A percentile compares a stretch with the other conserved stretches of the same genome.
Conservation (phyloP, 164 flowering plant genomes). For the Chimonanthus praecox region DNA sequence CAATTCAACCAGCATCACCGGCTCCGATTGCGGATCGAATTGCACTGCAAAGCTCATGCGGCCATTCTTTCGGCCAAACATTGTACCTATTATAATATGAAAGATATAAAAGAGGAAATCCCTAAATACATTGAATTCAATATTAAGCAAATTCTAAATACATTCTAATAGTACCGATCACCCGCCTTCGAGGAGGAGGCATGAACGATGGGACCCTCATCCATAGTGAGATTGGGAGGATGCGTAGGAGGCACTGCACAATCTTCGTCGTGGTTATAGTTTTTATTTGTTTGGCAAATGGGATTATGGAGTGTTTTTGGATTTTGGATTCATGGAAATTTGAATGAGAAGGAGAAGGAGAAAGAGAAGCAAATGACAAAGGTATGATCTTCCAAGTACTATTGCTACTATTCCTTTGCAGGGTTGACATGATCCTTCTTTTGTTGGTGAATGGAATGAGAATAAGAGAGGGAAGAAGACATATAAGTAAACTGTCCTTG, state of each 20-base stretch:
- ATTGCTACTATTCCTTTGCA: neutral
- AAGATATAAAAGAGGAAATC: too few species aligned
- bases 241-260: neutral
- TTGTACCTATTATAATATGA: conserved; percentile 20
- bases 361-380: neutral
- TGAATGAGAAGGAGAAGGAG: neutral
- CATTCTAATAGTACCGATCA: conserved; percentile 34
- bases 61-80: conserved; percentile 69
- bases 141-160: too few species aligned
- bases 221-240: conserved; percentile 19
- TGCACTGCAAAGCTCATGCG: conserved; percentile 74
- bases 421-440: neutral
- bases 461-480: neutral
- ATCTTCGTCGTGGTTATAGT: neutral
- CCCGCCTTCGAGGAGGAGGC: conserved; percentile 45
- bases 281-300: neutral
- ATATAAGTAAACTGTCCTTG: neutral
- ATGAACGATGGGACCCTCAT: conserved; percentile 14
- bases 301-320: neutral
- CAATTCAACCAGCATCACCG: conserved; percentile 54
- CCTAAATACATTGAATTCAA: too few species aligned
- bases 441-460: neutral
- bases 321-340: neutral
- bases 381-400: neutral
- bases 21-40: conserved; percentile 47